Percentiles rank a stretch among this genome's conserved stretches.
Conservation (phyloP, 352 stramenopile genomes). For the Phytophthora lateralis region DNA sequence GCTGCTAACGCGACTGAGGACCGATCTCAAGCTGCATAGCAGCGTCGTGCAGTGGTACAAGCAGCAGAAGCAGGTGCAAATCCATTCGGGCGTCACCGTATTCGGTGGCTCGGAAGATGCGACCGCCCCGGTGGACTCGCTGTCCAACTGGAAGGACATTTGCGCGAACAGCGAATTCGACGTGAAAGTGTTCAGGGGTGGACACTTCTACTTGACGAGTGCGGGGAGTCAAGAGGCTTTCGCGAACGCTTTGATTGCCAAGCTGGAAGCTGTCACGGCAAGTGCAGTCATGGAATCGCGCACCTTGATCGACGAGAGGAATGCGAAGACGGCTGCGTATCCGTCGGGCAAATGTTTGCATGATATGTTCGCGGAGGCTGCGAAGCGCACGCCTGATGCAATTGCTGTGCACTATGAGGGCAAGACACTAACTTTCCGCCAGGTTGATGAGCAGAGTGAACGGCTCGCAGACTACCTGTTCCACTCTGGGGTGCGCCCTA, state of each 20-base stretch:
- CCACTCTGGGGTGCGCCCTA: slow-evolving; percentile 63
- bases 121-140: slow-evolving; percentile 36
- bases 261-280: slow-evolving; percentile 39
- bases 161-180: slow-evolving; percentile 37
- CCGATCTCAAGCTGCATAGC: slow-evolving; percentile 64
- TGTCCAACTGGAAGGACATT: slow-evolving; percentile 46
- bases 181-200: slow-evolving; percentile 55
- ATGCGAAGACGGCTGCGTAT: slow-evolving; percentile 59
- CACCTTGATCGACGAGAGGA: slow-evolving; percentile 53
- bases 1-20: slow-evolving; percentile 43
- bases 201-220: slow-evolving; percentile 70
- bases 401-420: slow-evolving; percentile 79
- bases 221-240: slow-evolving; percentile 39
- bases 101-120: slow-evolving; percentile 57
- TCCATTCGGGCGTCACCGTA: slow-evolving; percentile 50
- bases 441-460: slow-evolving; percentile 74
- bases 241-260: slow-evolving; percentile 38
- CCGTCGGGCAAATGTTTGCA: slow-evolving; percentile 80
- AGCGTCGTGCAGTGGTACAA: slow-evolving; percentile 47
- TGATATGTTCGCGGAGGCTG: slow-evolving; percentile 78
- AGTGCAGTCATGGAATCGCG: slow-evolving; percentile 53
- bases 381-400: slow-evolving; percentile 61
- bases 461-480: slow-evolving; percentile 71
- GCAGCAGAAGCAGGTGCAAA: slow-evolving; percentile 25
- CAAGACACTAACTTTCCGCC: slow-evolving; percentile 63